Evolutionary conservation across 2,329 filamentous ascomycete species (phyloP).

Genomic region (Rutstroemia sydowiana): DNA sequence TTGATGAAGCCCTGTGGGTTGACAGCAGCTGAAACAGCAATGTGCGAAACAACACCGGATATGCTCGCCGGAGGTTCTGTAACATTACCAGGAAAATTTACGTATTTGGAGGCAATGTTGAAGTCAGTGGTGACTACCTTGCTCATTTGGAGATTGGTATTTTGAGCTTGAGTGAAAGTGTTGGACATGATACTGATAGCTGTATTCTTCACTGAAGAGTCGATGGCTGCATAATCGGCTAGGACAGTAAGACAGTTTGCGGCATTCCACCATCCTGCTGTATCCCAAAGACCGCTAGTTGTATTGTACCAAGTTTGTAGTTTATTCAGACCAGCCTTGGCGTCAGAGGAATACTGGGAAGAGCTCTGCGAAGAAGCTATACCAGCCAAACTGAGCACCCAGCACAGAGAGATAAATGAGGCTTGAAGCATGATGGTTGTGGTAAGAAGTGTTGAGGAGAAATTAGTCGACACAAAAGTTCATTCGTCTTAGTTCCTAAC

Average conservation of each 20-base stretch:
- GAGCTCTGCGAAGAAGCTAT: not conserved
- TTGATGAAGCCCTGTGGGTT: constrained; percentile 40
- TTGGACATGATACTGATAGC: constrained; percentile 37
- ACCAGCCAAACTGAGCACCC: not conserved
- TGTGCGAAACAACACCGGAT: not conserved
- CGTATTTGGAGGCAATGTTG: constrained; percentile 17
- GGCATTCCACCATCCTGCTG: constrained; percentile 66
- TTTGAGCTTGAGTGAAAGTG: constrained; percentile 31
- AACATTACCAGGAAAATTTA: not conserved
- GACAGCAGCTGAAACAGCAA: not conserved
- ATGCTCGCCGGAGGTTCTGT: no score
- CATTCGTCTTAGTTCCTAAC: no score
- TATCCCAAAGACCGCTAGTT: constrained; percentile 54
- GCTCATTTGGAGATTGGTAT: constrained; percentile 21
- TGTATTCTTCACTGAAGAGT: constrained; percentile 29
- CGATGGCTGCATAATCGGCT: constrained; percentile 38
- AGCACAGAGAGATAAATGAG: not conserved
- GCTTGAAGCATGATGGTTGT: not conserved
- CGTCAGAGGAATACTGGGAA: constrained; percentile 17
- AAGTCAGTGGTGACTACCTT: constrained; percentile 21
- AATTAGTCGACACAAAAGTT: no score
- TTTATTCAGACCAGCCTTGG: constrained; percentile 31
- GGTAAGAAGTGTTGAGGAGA: not conserved
- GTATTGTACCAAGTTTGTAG: constrained; percentile 57
- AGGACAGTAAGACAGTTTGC: constrained; percentile 59